A percentile compares a stretch with the other conserved stretches of the same genome.
These are phyloP conservation scores for Mollisiaceae sp. DNA, from an alignment of 2,329 filamentous ascomycete species.

Conservation along the genomic window DNA sequence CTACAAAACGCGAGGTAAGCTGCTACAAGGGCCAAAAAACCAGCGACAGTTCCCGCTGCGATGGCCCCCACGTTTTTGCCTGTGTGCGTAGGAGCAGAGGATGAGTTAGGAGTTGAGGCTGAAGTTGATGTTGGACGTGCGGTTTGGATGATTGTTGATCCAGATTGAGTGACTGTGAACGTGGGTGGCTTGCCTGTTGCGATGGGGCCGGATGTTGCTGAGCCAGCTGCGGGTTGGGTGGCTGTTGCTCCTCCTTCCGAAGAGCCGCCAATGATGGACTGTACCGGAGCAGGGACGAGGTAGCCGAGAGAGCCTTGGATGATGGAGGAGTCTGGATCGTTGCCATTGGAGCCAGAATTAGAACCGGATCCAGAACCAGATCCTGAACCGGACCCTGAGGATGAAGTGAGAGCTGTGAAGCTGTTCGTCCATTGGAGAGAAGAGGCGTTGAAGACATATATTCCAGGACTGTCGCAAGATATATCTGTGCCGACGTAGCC, in stretches of 20 bases:
- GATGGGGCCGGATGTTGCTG: conserved; percentile 70
- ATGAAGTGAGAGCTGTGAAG: conserved; percentile 62
- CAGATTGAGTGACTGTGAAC: conserved; percentile 66
- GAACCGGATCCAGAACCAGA: conserved; percentile 10
- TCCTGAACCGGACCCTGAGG: conserved; percentile 21
- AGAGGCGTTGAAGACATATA: conserved; percentile 76
- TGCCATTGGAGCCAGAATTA: not conserved
- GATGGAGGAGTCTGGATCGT: conserved; percentile 45
- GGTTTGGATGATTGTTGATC: conserved; percentile 50
- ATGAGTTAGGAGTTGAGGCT: conserved; percentile 32
- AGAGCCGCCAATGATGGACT: conserved; percentile 65
- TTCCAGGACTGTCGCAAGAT: conserved; percentile 68
- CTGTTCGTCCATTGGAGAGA: conserved; percentile 65
- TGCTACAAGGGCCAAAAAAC: conserved; percentile 65
- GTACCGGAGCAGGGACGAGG: conserved; percentile 65
- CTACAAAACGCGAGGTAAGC: conserved; percentile 72
- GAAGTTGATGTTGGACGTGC: conserved; percentile 36
- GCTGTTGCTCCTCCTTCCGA: conserved; percentile 67
- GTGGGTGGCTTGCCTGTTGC: conserved; percentile 72
- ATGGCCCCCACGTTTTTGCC: conserved; percentile 49
- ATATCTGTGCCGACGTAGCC: conserved; percentile 68
- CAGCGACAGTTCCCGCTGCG: conserved; percentile 63
- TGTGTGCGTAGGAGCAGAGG: conserved; percentile 43
- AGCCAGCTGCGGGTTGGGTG: conserved; percentile 65
- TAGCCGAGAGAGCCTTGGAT: conserved; percentile 68